Base-by-base conservation (phyloP, 1,284 basidiomycete genomes). In the Anthracocystis walkeri region DNA sequence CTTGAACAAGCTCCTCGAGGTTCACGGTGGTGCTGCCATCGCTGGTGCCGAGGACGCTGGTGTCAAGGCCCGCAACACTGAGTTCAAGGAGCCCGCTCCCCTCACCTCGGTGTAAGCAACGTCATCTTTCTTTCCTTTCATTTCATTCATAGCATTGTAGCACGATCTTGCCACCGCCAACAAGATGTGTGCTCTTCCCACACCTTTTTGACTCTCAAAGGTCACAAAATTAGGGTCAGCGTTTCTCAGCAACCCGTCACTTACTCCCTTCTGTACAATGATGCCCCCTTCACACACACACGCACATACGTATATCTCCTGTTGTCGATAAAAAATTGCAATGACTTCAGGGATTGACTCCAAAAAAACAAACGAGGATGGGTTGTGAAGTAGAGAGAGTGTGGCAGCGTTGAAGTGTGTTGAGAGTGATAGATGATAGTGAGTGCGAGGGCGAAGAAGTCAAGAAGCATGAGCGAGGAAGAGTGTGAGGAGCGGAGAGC, bases 31-130 rank as follows among this genome's bases (percentile, higher is more conserved):
- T 58, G 84, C 83, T 54, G 81, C 76, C 58, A 78, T 82, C 59
- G 81, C 79, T 48, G 83, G 83, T 56, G 62, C 75, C 64, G 78
- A 94, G 93, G 93, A 95, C 89, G 93, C 92, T 64, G 93, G 93
- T 79, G 92, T 93, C 79, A 90, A 91, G 86, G 90, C 94, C 67
- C 91, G 88, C 71, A 93, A 92, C 88, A 77, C 80, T 54, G 93
- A 95, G 87, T 95, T 93, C 89, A 93, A 94, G 90, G 93, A 95
- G 89, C 93, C 92, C 55, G 92, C 92, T 87, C 89, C 93, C 82
- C 89, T 92, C 64, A 91, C 92, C 85, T 90, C 91, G 79, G 93
- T 85, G 53, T 84, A 84, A 62, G 35, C 35, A 38, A 38, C 35
- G 12, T 14, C 35, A 38, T 16, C 35, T 38, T 38, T 12, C 7